Evolutionary conservation across 192 early-diverging fungal genomes (phyloP), one percentile per base, ranked within the genome.

Genomic region (Entophlyctis helioformis): DNA sequence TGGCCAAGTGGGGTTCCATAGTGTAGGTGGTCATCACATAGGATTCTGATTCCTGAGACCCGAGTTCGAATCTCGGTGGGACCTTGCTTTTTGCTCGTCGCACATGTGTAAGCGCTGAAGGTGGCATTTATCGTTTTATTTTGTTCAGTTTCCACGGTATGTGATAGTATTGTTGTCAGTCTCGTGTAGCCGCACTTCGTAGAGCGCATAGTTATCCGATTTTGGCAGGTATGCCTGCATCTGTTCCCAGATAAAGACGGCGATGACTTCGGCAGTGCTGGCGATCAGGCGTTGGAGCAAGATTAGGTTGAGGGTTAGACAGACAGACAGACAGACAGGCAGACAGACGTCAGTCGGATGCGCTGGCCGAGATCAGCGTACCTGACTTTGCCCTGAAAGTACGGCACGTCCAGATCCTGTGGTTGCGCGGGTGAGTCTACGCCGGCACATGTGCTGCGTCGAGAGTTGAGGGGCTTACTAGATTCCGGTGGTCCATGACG

Each of bases 191-290:
- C 67, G 64, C 26, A 86, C 75, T 39, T 82, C 68, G 37, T 76
- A 64, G 22, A 82, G 44, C 15, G 44, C 39, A 13, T 57, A 56
- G 2, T 54, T 50, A 4, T 50, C 46, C 4, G 39, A 54, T 1
- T 42, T 33, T 23, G 62, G 57, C 9, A 71, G 35, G 8, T 22
- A 18, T 59, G 40, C 18, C 35, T 29, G 22, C 53, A 84, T 58
- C 46, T 63, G 59, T 34, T 71, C 58, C 88, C 88, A 95, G 27
- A 87, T 78, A 64, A 80, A 91, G 6, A 88, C 71, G 0, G 88
- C 88, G 25, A 95, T 64, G 60, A 89, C 91, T 61, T 95, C 91
- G 11, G 84, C 83, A 9, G 91, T 95, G 57, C 87, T 88, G 43
- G 25, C 16, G 19, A 19, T 32, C 3, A 39, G 18, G 18, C 16